phyloP scores from a whole-genome alignment of 768 basidiomycete genomes.

The Pleurotus citrinopileatus region DNA sequence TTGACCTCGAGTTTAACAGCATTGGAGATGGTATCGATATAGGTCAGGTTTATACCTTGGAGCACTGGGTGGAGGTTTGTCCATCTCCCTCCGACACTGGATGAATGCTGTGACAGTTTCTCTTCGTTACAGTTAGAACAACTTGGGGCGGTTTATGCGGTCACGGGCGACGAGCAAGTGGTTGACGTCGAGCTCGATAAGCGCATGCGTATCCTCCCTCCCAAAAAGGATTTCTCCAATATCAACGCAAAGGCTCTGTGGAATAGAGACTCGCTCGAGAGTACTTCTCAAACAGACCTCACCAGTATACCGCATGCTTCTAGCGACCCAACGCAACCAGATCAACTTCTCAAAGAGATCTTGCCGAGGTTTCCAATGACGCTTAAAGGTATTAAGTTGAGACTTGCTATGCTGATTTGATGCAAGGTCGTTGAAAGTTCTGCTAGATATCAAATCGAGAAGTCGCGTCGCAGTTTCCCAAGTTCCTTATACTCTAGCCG shows the following conservation, averaged over 20 bases:
- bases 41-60: slow-evolving; percentile 23
- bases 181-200: slow-evolving; percentile 53
- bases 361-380: slow-evolving; percentile 41
- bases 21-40: slow-evolving; percentile 18
- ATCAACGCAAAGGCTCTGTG: slow-evolving; percentile 36
- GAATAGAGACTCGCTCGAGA: slow-evolving; percentile 19
- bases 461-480: not conserved
- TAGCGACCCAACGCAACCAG: not conserved
- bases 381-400: slow-evolving; percentile 39
- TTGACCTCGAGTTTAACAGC: slow-evolving; percentile 44
- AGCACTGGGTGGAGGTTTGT: slow-evolving; percentile 57
- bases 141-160: slow-evolving; percentile 26
- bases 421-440: too few relatives aligned
- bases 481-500: slow-evolving; percentile 40
- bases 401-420: too few relatives aligned
- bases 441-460: slow-evolving; percentile 24
- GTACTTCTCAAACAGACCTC: not conserved
- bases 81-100: not conserved
- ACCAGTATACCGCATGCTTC: not conserved
- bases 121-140: slow-evolving; percentile 36
- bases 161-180: slow-evolving; percentile 47
- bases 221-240: slow-evolving; percentile 26
- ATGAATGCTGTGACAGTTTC: not conserved
- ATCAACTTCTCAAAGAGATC: slow-evolving; percentile 26
- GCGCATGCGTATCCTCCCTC: slow-evolving; percentile 36